Evolutionary conservation across 2,329 filamentous ascomycete genomes (phyloP), one percentile per base, ranked within the genome.

Genomic region (Chrysoporthe cubensis): DNA sequence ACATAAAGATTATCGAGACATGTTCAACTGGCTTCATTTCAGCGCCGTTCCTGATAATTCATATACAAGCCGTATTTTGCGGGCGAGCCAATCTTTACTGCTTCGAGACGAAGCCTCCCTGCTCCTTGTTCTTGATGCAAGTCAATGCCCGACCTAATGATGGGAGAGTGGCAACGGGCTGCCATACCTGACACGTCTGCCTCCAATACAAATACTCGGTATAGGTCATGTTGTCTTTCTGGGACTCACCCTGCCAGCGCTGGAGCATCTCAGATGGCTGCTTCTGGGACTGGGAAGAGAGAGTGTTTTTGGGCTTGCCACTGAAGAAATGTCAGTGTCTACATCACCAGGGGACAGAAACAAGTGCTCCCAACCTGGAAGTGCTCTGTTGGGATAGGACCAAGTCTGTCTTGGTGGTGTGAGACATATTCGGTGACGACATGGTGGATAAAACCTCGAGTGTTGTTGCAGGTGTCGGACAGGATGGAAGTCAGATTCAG

Each of bases 231-330:
- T 68, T 59, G 52, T 43, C 46, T 52, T 62, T 66, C 4, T 50
- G 59, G 32, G 63, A n/a, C 21, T 68, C 66, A 21, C 34, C 14
- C 48, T 68, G 40, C 68, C 68, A 70, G n/a, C 48, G 68, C 43
- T 64, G 63, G 34, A 70, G 66, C 68, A 70, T 70, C 34, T 65
- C 66, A 18, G 68, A 68, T 14, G 63, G 62, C 9, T 34, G 14
- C 9, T 60, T 65, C 43, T 16, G 13, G 42, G 42, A 13, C 9
- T 16, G 62, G 14, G 52, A 58, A 8, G 52, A 58, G 8, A 40
- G 48, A 11, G 54, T 44, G 21, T 64, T 59, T n/a, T 44, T 14
- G 34, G 60, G 16, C 21, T 61, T 58, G 43, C 54, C 40, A 14
- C 40, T 64, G 26, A 2, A 14, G 37, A 40, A 18, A 13, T 7